A percentile compares a stretch with the other conserved stretches of the same genome.
Evolutionary conservation across 2,329 filamentous ascomycete genomes (phyloP).

Genomic region (Cryphonectria radicalis): DNA sequence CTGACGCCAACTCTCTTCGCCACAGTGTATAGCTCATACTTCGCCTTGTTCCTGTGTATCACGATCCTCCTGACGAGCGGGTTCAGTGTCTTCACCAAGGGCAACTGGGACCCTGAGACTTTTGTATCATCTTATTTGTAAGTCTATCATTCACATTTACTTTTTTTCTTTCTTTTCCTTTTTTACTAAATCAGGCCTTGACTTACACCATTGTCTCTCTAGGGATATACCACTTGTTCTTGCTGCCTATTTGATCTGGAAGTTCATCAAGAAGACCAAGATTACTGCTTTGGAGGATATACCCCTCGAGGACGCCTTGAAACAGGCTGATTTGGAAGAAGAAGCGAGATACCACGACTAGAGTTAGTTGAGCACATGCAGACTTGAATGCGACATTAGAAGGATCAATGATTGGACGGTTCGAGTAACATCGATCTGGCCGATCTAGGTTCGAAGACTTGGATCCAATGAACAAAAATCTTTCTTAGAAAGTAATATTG

Average conservation of each 20-base stretch:
- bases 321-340: constrained; percentile 45
- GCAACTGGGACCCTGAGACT: constrained; percentile 59
- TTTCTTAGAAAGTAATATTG: neutral
- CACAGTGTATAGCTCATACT: constrained; percentile 63
- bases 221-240: constrained; percentile 65
- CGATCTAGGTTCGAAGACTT: neutral
- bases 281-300: constrained; percentile 55
- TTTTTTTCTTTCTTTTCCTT: too few relatives aligned
- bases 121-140: constrained; percentile 68
- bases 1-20: neutral
- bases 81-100: constrained; percentile 64
- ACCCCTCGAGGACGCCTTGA: constrained; percentile 56
- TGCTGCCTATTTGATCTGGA: constrained; percentile 64
- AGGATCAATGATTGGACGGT: neutral
- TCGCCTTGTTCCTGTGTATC: constrained; percentile 62
- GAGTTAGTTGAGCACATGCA: neutral
- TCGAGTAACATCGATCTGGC: neutral
- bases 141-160: constrained; percentile 37
- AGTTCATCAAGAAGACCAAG: constrained; percentile 66
- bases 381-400: neutral
- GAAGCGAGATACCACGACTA: constrained; percentile 31
- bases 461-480: neutral
- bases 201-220: neutral
- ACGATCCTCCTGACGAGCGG: constrained; percentile 72
- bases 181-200: neutral